A percentile compares a stretch with the other conserved stretches of the same genome.
phyloP scores from a whole-genome alignment of 2,329 filamentous ascomycete species.

The Rutstroemia sp. region DNA sequence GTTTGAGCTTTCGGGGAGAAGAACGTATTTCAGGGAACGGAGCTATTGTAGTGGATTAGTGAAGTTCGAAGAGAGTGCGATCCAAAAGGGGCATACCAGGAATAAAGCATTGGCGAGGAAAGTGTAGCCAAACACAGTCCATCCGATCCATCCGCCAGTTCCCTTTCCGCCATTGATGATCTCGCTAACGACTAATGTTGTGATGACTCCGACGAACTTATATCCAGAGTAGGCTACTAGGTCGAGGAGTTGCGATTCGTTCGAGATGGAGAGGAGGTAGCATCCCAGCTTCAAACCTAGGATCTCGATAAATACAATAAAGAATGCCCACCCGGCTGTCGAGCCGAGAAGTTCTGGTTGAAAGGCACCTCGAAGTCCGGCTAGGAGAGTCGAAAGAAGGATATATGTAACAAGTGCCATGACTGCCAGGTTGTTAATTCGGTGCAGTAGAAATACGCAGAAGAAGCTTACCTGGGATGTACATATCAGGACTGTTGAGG shows the following conservation, averaged over 20 bases:
- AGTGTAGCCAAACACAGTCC: slow-evolving; percentile 83
- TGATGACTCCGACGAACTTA: slow-evolving; percentile 96
- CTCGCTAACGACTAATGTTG: slow-evolving; percentile 75
- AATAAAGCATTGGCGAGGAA: slow-evolving; percentile 95
- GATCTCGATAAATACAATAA: slow-evolving; percentile 81
- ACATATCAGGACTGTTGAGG: slow-evolving; percentile 98
- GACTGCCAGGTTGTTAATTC: slow-evolving; percentile 35
- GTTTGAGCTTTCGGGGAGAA: slow-evolving; percentile 73
- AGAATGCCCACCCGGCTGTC: slow-evolving; percentile 70
- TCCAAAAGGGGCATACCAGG: slow-evolving; percentile 50
- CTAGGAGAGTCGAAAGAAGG: slow-evolving; percentile 82
- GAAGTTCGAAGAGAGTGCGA: not conserved
- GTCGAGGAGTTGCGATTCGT: slow-evolving; percentile 87
- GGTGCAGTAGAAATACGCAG: not conserved
- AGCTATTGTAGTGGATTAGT: slow-evolving; percentile 48
- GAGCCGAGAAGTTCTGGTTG: slow-evolving; percentile 88
- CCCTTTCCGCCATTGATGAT: slow-evolving; percentile 70
- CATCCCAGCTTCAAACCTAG: slow-evolving; percentile 85
- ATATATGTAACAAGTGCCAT: slow-evolving; percentile 99
- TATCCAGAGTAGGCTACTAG: slow-evolving; percentile 95
- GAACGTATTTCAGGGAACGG: slow-evolving; percentile 89
- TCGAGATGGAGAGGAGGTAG: slow-evolving; percentile 89
- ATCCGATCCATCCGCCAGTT: slow-evolving; percentile 81
- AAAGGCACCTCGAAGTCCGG: slow-evolving; percentile 84
- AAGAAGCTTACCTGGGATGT: slow-evolving; percentile 57